Evolutionary conservation across 2,329 filamentous ascomycete genomes (phyloP).

Genomic region (Aureobasidium vineae): DNA sequence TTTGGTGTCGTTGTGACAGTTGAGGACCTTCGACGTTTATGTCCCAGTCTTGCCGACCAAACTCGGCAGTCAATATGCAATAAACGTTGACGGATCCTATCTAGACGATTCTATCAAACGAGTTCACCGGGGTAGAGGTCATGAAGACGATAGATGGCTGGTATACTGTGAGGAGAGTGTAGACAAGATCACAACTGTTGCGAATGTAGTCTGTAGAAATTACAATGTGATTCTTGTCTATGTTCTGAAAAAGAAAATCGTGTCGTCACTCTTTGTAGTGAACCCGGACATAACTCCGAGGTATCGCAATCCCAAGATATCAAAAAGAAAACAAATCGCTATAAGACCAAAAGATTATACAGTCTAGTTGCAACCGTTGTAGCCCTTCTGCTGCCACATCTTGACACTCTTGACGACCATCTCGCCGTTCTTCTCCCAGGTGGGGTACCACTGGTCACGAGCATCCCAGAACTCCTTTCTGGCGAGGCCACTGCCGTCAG

Average conservation of each 20-base stretch:
- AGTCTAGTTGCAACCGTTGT: constrained; percentile 44
- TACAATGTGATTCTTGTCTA: constrained; percentile 19
- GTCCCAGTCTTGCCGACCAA: constrained; percentile 2
- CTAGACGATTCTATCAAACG: constrained; percentile 1
- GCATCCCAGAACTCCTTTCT: constrained; percentile 73
- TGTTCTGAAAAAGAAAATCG: constrained; percentile 6
- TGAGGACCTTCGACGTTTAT: background rate
- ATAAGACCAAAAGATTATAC: background rate
- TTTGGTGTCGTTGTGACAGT: background rate
- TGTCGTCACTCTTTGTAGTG: constrained; percentile 9
- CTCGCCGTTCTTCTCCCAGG: constrained; percentile 43
- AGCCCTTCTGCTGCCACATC: constrained; percentile 52
- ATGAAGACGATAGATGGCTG: background rate
- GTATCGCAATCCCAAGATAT: constrained; percentile 4
- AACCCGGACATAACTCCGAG: constrained; percentile 7
- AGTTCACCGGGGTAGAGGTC: background rate
- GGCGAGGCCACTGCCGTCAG: constrained; percentile 65
- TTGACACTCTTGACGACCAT: constrained; percentile 43
- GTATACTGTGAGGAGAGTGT: background rate
- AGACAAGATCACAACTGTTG: background rate
- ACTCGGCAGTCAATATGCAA: background rate
- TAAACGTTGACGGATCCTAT: background rate
- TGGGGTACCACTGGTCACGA: constrained; percentile 40
- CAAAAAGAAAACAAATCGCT: constrained; percentile 19
- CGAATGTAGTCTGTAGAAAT: background rate